Evolutionary conservation across 2,329 filamentous ascomycete genomes (phyloP), one percentile per base, ranked within the genome.

Genomic region (Penicillium oxalicum): DNA sequence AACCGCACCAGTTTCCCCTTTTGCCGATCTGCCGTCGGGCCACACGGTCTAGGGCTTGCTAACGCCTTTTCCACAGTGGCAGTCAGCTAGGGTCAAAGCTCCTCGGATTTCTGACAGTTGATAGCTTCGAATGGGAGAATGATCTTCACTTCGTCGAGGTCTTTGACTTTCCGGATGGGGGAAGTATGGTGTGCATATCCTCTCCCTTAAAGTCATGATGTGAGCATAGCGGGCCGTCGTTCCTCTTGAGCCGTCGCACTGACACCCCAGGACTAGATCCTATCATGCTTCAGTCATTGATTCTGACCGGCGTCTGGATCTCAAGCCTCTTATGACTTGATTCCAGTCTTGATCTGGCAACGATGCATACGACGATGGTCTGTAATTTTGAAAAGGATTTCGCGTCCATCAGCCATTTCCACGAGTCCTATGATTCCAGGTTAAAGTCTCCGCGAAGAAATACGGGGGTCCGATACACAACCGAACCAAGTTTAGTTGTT

Each of bases 161-260:
- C 29, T 12, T 34, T 18, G 6, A 18, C 26, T 25, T 34, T 24
- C 40, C 29, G 45, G 38, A 45, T 52, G 49, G 47, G 57, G 50
- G 18, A 57, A 57, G 50, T 57, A 57, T 57, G 57, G 50, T 55
- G 45, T 59, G 57, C 56, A 59, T 58, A 40, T 32, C 35, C 18
- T 18, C 18, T 18, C 18, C 18, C 18, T 18, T 18, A 2, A 18
- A 18, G 18, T 18, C 18, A 18, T 18, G 18, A 18, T 18, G 18
- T 18, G 18, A 18, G 18, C 18, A 18, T 18, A 1, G 18, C 18
- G 18, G 18, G 18, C 18, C 18, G 18, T 18, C 18, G 18, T 18
- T 18, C 18, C 18, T 18, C 18, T 18, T 18, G 18, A 18, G 18
- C 18, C 18, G 18, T 18, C 18, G 18, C 18, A 18, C 18, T 18